Base-by-base conservation (phyloP, 2,329 filamentous ascomycete genomes). In the Bimuria novae-zelandiae region DNA sequence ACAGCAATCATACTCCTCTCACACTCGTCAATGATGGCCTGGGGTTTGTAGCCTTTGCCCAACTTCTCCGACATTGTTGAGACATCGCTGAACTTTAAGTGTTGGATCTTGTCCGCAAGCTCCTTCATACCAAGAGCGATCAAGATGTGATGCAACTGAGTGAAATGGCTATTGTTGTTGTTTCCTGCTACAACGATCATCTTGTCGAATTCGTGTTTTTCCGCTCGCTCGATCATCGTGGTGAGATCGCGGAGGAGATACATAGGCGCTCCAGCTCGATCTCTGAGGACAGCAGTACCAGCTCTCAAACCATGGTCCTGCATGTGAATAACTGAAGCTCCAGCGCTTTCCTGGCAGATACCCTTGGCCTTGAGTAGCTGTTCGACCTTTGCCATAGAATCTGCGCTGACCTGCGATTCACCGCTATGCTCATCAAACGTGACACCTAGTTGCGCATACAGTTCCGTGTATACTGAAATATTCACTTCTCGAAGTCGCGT, bases 201-300 rank as follows among this genome's bases (percentile, higher is more conserved):
- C 69, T 89, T 84, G 75, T 92, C 88, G 63, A 89, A 90, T 10
- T 84, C 71, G 75, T 76, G 76, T 65, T 82, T 81, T 19, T 86
- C 79, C 42, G 83, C 76, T 51, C 89, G 84, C 65, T 85, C 82
- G 48, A 91, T 75, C 23, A 90, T 82, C 66, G 91, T 88, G 61
- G 86, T 88, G 57, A 92, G 88, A 71, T 93, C 89, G 60, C 89
- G 84, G 45, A 89, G 90, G 41, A 92, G 80, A 69, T 93, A 92
- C 29, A 90, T 81, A 35, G 87, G 88, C 11, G 88, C 90, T 50
- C 89, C 89, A 59, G 89, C 86, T 61, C 83, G 84, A 76, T 90
- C 89, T 60, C 87, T 83, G 53, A 92, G 82, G 49, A 92, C 82
- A 22, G 87, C 83, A 67, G 84, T 86, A 63, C 87, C 88, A 10